A percentile compares a stretch with the other conserved stretches of the same genome.
phyloP scores from a whole-genome alignment of 768 basidiomycete species.

The Rubroboletus satanas region DNA sequence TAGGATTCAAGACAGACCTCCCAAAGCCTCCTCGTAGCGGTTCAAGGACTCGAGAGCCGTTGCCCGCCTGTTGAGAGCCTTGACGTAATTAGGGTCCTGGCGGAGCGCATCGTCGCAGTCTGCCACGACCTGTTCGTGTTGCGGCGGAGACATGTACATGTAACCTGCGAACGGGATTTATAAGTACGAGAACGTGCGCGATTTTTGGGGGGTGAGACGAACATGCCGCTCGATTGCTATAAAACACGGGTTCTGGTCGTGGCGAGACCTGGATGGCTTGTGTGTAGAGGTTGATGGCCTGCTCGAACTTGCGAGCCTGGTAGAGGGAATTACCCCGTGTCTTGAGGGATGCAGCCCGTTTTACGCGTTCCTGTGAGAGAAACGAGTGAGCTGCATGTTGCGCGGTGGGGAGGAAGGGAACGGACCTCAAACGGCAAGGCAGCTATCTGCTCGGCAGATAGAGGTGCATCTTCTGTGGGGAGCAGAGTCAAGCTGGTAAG shows the following conservation, averaged over 20 bases:
- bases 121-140: conserved; percentile 73
- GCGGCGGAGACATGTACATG: conserved; percentile 84
- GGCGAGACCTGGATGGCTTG: conserved; percentile 72
- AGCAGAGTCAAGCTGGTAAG: conserved; percentile 8
- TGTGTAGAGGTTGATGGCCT: conserved; percentile 65
- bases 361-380: conserved; percentile 53
- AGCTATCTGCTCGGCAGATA: conserved; percentile 54
- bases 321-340: conserved; percentile 71
- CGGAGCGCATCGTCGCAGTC: conserved; percentile 89
- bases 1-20: conserved; percentile 48
- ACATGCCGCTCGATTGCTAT: conserved; percentile 97
- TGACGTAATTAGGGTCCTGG: conserved; percentile 82
- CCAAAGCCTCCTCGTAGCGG: conserved; percentile 68
- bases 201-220: conserved; percentile 20
- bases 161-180: conserved; percentile 53
- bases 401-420: conserved; percentile 7
- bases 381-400: conserved; percentile 8
- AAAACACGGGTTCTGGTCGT: conserved; percentile 87
- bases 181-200: background rate
- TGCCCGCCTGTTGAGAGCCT: conserved; percentile 86
- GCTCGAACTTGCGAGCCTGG: conserved; percentile 53
- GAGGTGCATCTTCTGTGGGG: conserved; percentile 37
- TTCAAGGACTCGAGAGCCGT: conserved; percentile 77
- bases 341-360: conserved; percentile 62
- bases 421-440: conserved; percentile 56